phyloP scores from a whole-genome alignment of 768 basidiomycete genomes.

The Amylocystis lapponica region DNA sequence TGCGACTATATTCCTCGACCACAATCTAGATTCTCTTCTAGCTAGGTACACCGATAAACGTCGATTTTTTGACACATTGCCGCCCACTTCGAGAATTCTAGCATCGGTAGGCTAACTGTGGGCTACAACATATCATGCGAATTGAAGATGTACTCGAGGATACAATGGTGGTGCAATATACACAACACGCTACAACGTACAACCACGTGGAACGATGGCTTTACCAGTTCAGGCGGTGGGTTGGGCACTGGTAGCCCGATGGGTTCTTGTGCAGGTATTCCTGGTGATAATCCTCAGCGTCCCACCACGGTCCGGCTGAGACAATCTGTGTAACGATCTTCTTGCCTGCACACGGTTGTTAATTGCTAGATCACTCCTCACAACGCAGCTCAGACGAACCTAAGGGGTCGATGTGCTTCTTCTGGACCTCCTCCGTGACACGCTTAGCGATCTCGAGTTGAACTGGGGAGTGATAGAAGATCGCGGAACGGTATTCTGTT shows the following conservation, averaged over 20 bases:
- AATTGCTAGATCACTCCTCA: not conserved
- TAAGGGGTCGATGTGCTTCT: conserved; percentile 71
- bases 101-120: no score
- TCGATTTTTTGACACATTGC: no score
- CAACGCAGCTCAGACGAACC: no score
- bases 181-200: not conserved
- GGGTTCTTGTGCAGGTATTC: conserved; percentile 82
- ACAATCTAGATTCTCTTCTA: no score
- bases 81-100: no score
- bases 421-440: conserved; percentile 79
- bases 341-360: conserved; percentile 31
- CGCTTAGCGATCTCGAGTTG: conserved; percentile 68
- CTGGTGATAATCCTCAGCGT: conserved; percentile 82
- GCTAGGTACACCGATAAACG: no score
- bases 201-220: not conserved
- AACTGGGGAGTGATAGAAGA: conserved; percentile 73
- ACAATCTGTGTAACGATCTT: conserved; percentile 77
- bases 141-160: not conserved
- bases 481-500: conserved; percentile 88
- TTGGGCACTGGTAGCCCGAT: conserved; percentile 86
- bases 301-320: conserved; percentile 70
- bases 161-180: not conserved
- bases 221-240: conserved; percentile 82
- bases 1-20: no score
- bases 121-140: no score